phyloP scores from a whole-genome alignment of 805 yeast species.

The Cyberlindnera subsufficiens region DNA sequence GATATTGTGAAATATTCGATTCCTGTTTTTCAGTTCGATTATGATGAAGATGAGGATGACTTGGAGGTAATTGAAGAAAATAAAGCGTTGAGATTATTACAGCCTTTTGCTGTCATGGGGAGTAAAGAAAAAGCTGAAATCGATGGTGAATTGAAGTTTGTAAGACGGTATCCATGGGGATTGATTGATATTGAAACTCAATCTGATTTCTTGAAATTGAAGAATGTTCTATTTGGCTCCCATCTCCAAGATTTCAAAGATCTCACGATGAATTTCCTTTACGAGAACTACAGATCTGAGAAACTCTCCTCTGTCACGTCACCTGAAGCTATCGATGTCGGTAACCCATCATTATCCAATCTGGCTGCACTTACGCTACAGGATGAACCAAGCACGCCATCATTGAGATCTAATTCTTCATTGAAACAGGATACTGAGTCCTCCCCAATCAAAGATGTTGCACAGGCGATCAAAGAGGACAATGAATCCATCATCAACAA shows the following conservation, averaged over 20 bases:
- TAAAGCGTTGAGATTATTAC: slow-evolving; percentile 51
- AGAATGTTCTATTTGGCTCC: slow-evolving; percentile 73
- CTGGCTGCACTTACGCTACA: slow-evolving; percentile 41
- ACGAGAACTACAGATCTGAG: slow-evolving; percentile 78
- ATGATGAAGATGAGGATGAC: slow-evolving; percentile 70
- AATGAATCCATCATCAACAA: slow-evolving; percentile 32
- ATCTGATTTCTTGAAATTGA: slow-evolving; percentile 51
- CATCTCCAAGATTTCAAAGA: slow-evolving; percentile 80
- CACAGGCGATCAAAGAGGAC: slow-evolving; percentile 29
- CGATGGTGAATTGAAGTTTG: slow-evolving; percentile 46
- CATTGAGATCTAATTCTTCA: slow-evolving; percentile 5
- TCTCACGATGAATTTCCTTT: slow-evolving; percentile 67
- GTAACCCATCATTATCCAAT: slow-evolving; percentile 56
- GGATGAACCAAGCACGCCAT: slow-evolving; percentile 12
- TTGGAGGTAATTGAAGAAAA: slow-evolving; percentile 65
- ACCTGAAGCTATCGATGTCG: slow-evolving; percentile 14
- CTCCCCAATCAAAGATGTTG: slow-evolving; percentile 34
- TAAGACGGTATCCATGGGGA: slow-evolving; percentile 79
- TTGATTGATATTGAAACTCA: slow-evolving; percentile 42
- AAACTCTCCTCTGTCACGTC: slow-evolving; percentile 54
- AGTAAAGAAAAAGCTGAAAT: slow-evolving; percentile 53
- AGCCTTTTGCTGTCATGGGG: slow-evolving; percentile 71
- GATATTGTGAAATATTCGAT: slow-evolving; percentile 67
- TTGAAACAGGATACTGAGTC: slow-evolving; percentile 19
- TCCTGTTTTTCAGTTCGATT: slow-evolving; percentile 67